phyloP scores from a whole-genome alignment of 2,329 filamentous ascomycete species.

The Clonostachys chloroleuca region DNA sequence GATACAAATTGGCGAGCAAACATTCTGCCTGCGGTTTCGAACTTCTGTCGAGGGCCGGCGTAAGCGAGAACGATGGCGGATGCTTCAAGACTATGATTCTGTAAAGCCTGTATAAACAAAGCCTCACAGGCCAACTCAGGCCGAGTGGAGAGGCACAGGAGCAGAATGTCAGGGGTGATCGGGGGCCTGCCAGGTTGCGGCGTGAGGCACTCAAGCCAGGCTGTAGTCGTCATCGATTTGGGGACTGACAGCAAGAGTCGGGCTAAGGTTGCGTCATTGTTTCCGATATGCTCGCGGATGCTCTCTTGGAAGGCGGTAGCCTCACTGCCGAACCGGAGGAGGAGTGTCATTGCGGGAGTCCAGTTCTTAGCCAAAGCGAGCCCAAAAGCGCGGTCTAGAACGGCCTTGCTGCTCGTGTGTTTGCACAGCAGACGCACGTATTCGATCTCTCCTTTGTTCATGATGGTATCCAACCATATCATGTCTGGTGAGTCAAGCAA shows the following conservation, averaged over 20 bases:
- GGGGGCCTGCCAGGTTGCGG: too few relatives aligned
- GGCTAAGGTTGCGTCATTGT: background rate
- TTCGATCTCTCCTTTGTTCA: background rate
- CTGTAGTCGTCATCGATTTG: background rate
- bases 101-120: too few relatives aligned
- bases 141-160: too few relatives aligned
- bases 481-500: background rate
- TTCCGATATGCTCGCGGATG: background rate
- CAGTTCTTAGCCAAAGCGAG: background rate
- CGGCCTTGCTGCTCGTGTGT: background rate
- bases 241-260: background rate
- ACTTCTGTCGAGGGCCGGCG: too few relatives aligned
- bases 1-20: too few relatives aligned
- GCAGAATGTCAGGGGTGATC: too few relatives aligned
- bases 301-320: background rate
- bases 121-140: too few relatives aligned
- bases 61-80: too few relatives aligned
- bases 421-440: background rate
- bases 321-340: background rate
- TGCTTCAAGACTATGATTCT: too few relatives aligned
- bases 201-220: background rate
- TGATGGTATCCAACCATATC: background rate
- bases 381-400: background rate
- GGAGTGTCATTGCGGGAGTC: background rate
- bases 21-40: too few relatives aligned